Evolutionary conservation across 768 basidiomycete genomes (phyloP).

Genomic region (Mycena alexandri): DNA sequence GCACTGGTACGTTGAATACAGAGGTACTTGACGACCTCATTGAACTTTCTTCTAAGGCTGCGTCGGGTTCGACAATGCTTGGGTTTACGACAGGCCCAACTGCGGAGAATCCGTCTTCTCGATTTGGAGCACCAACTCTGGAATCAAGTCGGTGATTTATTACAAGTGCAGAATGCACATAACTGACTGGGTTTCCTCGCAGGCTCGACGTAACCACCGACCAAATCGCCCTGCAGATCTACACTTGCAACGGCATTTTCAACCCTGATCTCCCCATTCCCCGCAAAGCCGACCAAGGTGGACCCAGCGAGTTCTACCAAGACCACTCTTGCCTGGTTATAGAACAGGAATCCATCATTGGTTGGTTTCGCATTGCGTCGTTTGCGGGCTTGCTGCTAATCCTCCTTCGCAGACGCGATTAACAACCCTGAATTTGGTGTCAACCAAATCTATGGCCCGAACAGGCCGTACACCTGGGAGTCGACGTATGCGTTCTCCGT

Average conservation of each 20-base stretch:
- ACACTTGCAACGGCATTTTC: slow-evolving; percentile 57
- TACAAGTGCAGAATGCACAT: background rate
- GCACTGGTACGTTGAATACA: slow-evolving; percentile 47
- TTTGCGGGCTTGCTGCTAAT: background rate
- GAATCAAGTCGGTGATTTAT: slow-evolving; percentile 51
- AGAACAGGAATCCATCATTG: slow-evolving; percentile 59
- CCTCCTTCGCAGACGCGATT: slow-evolving; percentile 48
- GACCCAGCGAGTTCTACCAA: slow-evolving; percentile 48
- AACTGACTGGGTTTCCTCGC: background rate
- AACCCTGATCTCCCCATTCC: slow-evolving; percentile 52
- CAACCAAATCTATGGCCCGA: slow-evolving; percentile 59
- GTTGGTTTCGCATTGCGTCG: background rate
- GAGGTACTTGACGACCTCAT: background rate
- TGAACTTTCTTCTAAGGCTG: slow-evolving; percentile 47
- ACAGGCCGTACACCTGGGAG: slow-evolving; percentile 54
- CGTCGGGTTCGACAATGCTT: slow-evolving; percentile 62
- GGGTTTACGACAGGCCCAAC: slow-evolving; percentile 55
- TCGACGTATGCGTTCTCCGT: slow-evolving; percentile 56
- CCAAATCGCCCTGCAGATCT: slow-evolving; percentile 62
- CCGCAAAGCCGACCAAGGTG: slow-evolving; percentile 58
- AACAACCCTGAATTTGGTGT: slow-evolving; percentile 61
- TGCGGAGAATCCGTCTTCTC: slow-evolving; percentile 49
- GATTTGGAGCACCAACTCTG: slow-evolving; percentile 60
- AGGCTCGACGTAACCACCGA: slow-evolving; percentile 60
- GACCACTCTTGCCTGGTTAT: slow-evolving; percentile 59